Base-by-base conservation (phyloP, 441 rosid genomes). In the Populus hybrid region DNA sequence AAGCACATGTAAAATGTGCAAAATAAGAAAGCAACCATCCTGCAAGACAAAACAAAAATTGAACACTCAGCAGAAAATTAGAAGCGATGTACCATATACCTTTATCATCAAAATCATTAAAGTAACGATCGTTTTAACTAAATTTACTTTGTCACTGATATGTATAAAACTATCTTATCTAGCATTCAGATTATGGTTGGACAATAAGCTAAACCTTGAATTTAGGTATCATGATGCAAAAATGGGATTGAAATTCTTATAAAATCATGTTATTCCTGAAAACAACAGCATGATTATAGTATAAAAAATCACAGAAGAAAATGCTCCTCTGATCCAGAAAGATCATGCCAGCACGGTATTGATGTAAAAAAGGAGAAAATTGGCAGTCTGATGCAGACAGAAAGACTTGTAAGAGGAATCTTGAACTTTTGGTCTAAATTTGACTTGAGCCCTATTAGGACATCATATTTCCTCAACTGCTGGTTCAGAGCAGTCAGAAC, bases 1-100 rank as follows among this genome's bases (percentile, higher is more conserved):
- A 88, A 79, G 82, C 85, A 80, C 82, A 85, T 81, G 78, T 87
- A 86, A 73, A 84, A 28, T 32, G 81, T 76, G 81, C 90, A 83
- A 54, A 88, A 63, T 4, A 83, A 68, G 66, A 81, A 35, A 79
- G 88, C 81, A 82, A 81, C 69, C 75, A 84, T 73, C 93, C 93
- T 89, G 81, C 85, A 84, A 57, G 78, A 67, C 6, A 78, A 67
- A 83, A 50, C n/a, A 76, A 82, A 38, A 59, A 23, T 18, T 69
- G n/a, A 42, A 42, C 5, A 36, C 10, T 67, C 34, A n/a, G 21
- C 57, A 72, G 11, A 72, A 26, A 54, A 69, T 46, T 65, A 32
- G 65, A 21, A 20, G 8, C 36, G n/a, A 79, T 10, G 10, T 57
- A 16, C 59, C 2, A 50, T 10, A 46, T 74, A 71, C 38, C 50